Base-by-base conservation (phyloP, 2,329 filamentous ascomycete species). In the Taxawa tesnikishii region DNA sequence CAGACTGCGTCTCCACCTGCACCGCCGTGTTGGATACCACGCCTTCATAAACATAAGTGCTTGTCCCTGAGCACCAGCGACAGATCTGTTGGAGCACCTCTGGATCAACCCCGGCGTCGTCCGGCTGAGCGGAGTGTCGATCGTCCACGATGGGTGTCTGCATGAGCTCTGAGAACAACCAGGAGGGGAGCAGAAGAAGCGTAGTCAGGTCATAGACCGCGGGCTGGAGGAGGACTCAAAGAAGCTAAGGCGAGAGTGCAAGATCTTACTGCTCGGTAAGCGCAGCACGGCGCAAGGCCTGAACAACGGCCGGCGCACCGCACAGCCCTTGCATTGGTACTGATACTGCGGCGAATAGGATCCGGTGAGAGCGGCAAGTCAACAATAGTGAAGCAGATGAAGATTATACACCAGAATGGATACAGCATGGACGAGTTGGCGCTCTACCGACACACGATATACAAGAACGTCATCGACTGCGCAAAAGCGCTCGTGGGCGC, bases 301-400 rank as follows among this genome's bases (percentile, higher is more conserved):
- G 6, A 6, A 8, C n/a, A 27, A 14, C 14, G 14, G 31, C 11
- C 12, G n/a, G n/a, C 8, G 3, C 13, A 7, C 15, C 24, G 12
- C 4, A 10, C 19, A 6, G 13, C 6, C 10, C 10, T n/a, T 17
- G 18, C 12, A 5, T 3, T 15, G 9, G n/a, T 14, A 23, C 32
- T 40, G 29, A 33, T 29, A 17, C 33, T 29, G 39, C 19, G 44
- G 40, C 32, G 27, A n/a, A 31, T 33, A 94, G 90, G 90, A 44
- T 96, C 90, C 43, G 90, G 90, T 44, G 90, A 98, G 65, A 96
- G 88, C 60, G 90, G 90, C 46, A 98, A 98, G 63, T 96, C 90
- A 37, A 98, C 90, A 7, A 96, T 98, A 49, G 90, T 98, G 46
- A 98, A 98, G 62, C 90, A 98, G 68, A 98, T 98, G 90, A 98